Percentiles rank a stretch among this genome's conserved stretches.
Conservation (phyloP, 2,329 filamentous ascomycete genomes). For the Alternaria dauci region DNA sequence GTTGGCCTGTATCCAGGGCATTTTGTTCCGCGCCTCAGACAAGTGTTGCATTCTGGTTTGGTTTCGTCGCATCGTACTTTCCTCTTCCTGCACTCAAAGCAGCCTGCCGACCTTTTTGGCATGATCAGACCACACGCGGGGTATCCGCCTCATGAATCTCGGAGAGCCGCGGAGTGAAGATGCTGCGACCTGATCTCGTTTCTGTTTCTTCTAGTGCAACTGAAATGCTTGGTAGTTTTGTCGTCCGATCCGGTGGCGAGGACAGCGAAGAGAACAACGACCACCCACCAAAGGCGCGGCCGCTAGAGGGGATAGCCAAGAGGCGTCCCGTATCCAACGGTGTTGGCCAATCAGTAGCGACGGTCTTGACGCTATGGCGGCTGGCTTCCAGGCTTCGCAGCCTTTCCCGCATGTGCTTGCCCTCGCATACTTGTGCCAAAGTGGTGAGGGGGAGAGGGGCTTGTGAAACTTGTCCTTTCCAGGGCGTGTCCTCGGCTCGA, state of each 20-base stretch:
- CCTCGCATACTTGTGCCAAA: not conserved
- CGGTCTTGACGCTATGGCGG: slow-evolving; percentile 1
- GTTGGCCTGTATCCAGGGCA: slow-evolving; percentile 49
- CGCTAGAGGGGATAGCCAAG: slow-evolving; percentile 19
- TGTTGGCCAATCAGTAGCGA: slow-evolving; percentile 12
- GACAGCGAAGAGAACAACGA: slow-evolving; percentile 4
- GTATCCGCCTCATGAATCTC: slow-evolving; percentile 12
- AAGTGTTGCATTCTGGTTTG: slow-evolving; percentile 48
- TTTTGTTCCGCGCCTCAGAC: slow-evolving; percentile 45
- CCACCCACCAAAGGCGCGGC: slow-evolving; percentile 12
- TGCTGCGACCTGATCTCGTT: not conserved
- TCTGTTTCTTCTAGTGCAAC: not conserved
- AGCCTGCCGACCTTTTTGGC: slow-evolving; percentile 49
- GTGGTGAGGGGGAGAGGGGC: slow-evolving; percentile 3
- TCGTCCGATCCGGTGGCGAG: slow-evolving; percentile 8
- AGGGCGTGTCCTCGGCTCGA: not conserved
- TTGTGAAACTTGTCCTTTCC: not conserved
- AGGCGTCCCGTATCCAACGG: slow-evolving; percentile 17
- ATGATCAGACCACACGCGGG: slow-evolving; percentile 30
- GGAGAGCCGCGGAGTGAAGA: not conserved
- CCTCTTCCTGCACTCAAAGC: slow-evolving; percentile 50
- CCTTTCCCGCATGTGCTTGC: slow-evolving; percentile 11
- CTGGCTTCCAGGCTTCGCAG: slow-evolving; percentile 13
- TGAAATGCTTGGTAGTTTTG: slow-evolving; percentile 1
- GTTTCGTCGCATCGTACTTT: slow-evolving; percentile 50